Evolutionary conservation across 2,329 filamentous ascomycete genomes (phyloP).

Genomic region (Pyricularia sp.): DNA sequence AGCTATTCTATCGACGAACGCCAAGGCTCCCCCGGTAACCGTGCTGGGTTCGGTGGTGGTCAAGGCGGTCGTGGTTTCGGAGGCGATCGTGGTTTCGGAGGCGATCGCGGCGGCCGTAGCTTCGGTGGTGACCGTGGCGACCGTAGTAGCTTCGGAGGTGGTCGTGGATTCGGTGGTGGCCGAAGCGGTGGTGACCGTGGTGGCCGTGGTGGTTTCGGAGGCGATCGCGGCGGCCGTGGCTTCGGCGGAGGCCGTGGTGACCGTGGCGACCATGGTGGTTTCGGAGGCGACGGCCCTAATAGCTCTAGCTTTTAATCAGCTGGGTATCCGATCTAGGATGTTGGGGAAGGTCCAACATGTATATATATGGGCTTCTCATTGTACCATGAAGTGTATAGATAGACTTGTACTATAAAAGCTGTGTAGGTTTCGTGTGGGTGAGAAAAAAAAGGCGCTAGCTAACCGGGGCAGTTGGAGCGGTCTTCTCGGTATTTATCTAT

Average conservation of each 20-base stretch:
- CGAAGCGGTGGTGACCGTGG: conserved; percentile 6
- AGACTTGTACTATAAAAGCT: neutral
- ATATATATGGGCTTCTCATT: neutral
- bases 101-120: conserved; percentile 8
- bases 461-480: neutral
- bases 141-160: conserved; percentile 7
- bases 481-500: neutral
- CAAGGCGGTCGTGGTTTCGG: conserved; percentile 7
- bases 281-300: neutral
- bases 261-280: conserved; percentile 11
- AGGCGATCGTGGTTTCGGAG: conserved; percentile 9
- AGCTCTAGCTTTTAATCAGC: neutral
- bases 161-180: conserved; percentile 5
- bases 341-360: neutral
- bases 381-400: neutral
- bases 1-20: neutral
- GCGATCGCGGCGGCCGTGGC: conserved; percentile 5
- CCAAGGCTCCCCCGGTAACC: too few relatives aligned
- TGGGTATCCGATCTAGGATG: neutral
- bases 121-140: neutral
- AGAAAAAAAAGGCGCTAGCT: neutral
- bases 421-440: neutral
- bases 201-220: conserved; percentile 8
- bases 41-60: conserved; percentile 3
- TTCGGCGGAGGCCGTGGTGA: conserved; percentile 9